Evolutionary conservation across 2,329 filamentous ascomycete genomes (phyloP).

Genomic region (Penicillium sp.): DNA sequence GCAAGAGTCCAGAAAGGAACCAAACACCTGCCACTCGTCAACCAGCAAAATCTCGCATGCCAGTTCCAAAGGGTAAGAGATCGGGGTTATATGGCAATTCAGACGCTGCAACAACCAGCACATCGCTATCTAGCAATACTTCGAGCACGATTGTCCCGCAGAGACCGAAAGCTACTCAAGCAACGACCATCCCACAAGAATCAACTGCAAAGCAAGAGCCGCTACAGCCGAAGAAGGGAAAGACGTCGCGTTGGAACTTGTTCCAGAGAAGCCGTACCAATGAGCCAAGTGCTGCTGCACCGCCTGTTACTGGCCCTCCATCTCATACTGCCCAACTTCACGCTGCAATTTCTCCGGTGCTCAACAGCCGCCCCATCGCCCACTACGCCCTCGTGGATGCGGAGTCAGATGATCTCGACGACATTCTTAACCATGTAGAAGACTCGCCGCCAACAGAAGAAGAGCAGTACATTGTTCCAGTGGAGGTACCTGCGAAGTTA

Average conservation of each 20-base stretch:
- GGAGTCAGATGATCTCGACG: constrained; percentile 42
- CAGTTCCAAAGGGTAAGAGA: constrained; percentile 26
- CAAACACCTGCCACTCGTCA: neutral
- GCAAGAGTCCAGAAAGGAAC: constrained; percentile 10
- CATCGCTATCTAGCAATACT: constrained; percentile 25
- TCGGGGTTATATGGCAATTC: constrained; percentile 21
- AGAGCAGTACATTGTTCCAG: constrained; percentile 24
- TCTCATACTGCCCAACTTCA: constrained; percentile 37
- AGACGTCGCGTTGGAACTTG: constrained; percentile 55
- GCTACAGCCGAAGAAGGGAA: constrained; percentile 43
- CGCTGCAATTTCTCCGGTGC: constrained; percentile 41
- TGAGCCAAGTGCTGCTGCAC: constrained; percentile 28
- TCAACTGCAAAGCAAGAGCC: constrained; percentile 29
- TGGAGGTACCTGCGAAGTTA: constrained; percentile 30
- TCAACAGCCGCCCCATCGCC: constrained; percentile 50
- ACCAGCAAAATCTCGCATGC: constrained; percentile 20
- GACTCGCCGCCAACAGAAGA: constrained; percentile 44
- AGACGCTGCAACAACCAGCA: constrained; percentile 23
- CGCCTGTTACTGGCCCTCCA: constrained; percentile 6
- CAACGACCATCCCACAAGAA: constrained; percentile 2
- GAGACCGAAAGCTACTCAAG: constrained; percentile 5
- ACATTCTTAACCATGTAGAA: constrained; percentile 41
- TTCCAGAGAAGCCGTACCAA: constrained; percentile 51
- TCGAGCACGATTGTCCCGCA: constrained; percentile 13
- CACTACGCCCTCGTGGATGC: constrained; percentile 61